These are phyloP conservation scores for Prunus padus DNA, from an alignment of 306 rosid genomes.

Conservation along the genomic window DNA sequence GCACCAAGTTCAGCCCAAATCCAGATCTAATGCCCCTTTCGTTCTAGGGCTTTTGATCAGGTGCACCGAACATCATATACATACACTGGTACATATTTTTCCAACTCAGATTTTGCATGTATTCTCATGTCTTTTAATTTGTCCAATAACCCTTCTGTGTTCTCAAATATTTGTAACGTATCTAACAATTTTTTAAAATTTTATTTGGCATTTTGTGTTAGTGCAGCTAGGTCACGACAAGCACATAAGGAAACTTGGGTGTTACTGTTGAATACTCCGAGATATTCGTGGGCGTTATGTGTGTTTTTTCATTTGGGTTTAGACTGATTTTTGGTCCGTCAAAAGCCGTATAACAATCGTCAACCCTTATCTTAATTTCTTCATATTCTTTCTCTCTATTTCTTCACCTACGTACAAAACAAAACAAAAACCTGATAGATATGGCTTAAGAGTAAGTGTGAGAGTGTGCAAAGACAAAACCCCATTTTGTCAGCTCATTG, in stretches of 20 bases:
- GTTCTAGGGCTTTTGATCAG: neutral
- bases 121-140: neutral
- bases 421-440: neutral
- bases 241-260: constrained; percentile 22
- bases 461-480: neutral
- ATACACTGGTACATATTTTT: constrained; percentile 1
- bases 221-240: constrained; percentile 6
- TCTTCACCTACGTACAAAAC: constrained; percentile 16
- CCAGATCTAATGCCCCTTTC: constrained; percentile 37
- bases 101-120: neutral
- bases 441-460: neutral
- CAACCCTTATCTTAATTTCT: constrained; percentile 21
- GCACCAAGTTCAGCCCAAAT: constrained; percentile 3
- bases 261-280: constrained; percentile 42
- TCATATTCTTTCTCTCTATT: constrained; percentile 12
- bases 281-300: constrained; percentile 46
- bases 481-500: constrained; percentile 14
- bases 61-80: neutral
- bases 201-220: constrained; percentile 9
- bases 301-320: neutral
- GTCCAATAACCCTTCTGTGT: neutral
- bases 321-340: constrained; percentile 27
- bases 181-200: neutral
- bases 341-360: constrained; percentile 31
- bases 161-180: neutral